phyloP scores from a whole-genome alignment of 2,329 filamentous ascomycete species.

The Cladorrhinum sp. region DNA sequence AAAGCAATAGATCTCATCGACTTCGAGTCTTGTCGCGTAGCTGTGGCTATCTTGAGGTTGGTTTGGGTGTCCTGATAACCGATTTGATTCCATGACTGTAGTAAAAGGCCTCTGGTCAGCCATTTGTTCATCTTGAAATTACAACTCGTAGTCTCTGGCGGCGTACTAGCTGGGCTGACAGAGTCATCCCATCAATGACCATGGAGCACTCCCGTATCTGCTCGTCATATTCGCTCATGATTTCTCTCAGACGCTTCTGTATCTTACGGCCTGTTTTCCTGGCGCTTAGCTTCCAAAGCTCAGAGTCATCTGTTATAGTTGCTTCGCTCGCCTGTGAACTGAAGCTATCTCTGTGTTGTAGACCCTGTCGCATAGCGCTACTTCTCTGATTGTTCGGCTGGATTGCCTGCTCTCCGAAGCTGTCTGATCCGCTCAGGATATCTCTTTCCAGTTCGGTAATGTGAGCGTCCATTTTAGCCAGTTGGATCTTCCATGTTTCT shows the following conservation, averaged over 20 bases:
- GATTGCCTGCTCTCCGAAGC: no score
- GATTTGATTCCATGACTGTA: slow-evolving; percentile 22
- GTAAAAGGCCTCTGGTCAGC: not conserved
- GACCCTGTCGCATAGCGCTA: no score
- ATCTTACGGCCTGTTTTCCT: slow-evolving; percentile 13
- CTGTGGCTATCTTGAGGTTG: slow-evolving; percentile 18
- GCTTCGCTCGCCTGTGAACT: not conserved
- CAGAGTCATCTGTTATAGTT: not conserved
- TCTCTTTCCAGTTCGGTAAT: slow-evolving; percentile 9
- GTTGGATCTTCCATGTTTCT: slow-evolving; percentile 22
- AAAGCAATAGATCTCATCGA: slow-evolving; percentile 39
- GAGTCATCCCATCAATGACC: slow-evolving; percentile 20
- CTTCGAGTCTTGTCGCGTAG: slow-evolving; percentile 12
- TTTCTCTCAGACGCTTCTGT: slow-evolving; percentile 14
- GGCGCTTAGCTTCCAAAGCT: slow-evolving; percentile 2
- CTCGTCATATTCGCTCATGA: slow-evolving; percentile 20
- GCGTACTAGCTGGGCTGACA: slow-evolving; percentile 22
- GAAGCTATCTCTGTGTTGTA: not conserved
- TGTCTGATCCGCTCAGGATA: no score
- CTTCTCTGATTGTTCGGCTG: no score
- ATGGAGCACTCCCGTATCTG: slow-evolving; percentile 19
- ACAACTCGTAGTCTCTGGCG: no score
- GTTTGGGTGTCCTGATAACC: slow-evolving; percentile 19
- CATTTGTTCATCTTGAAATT: not conserved
- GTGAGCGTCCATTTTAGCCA: slow-evolving; percentile 26